phyloP scores from a whole-genome alignment of 2,329 filamentous ascomycete species.

The Venturia aucupariae region DNA sequence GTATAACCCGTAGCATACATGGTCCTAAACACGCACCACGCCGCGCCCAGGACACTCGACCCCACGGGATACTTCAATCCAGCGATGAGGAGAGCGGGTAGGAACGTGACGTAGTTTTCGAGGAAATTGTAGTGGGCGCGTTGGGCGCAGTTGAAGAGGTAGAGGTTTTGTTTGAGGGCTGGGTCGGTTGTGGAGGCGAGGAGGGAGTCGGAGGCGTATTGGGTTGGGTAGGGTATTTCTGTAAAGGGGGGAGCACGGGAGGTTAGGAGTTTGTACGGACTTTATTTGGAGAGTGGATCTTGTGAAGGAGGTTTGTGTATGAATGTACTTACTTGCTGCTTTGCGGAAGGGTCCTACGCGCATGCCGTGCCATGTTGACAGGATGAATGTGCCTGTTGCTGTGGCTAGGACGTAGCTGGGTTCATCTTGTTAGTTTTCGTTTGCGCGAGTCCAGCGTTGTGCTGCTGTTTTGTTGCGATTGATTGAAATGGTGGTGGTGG shows the following conservation, averaged over 20 bases:
- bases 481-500: slow-evolving; percentile 12
- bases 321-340: slow-evolving; percentile 35
- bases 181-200: slow-evolving; percentile 32
- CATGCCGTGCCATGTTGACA: slow-evolving; percentile 42
- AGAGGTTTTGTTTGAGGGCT: slow-evolving; percentile 33
- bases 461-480: not conserved
- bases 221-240: slow-evolving; percentile 43
- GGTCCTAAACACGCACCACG: slow-evolving; percentile 43
- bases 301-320: not conserved
- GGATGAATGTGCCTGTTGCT: slow-evolving; percentile 45
- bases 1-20: slow-evolving; percentile 43
- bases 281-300: no score
- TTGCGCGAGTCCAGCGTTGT: no score
- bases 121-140: slow-evolving; percentile 50
- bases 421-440: slow-evolving; percentile 11
- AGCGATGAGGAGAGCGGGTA: slow-evolving; percentile 43
- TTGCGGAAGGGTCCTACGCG: slow-evolving; percentile 41
- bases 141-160: slow-evolving; percentile 43
- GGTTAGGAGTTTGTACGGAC: not conserved
- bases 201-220: slow-evolving; percentile 48
- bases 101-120: slow-evolving; percentile 46
- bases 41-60: slow-evolving; percentile 35
- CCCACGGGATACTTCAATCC: slow-evolving; percentile 45
- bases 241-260: not conserved
- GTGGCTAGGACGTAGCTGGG: slow-evolving; percentile 47